Evolutionary conservation across 2,329 filamentous ascomycete species (phyloP).

Genomic region (Cryphonectria japonica): DNA sequence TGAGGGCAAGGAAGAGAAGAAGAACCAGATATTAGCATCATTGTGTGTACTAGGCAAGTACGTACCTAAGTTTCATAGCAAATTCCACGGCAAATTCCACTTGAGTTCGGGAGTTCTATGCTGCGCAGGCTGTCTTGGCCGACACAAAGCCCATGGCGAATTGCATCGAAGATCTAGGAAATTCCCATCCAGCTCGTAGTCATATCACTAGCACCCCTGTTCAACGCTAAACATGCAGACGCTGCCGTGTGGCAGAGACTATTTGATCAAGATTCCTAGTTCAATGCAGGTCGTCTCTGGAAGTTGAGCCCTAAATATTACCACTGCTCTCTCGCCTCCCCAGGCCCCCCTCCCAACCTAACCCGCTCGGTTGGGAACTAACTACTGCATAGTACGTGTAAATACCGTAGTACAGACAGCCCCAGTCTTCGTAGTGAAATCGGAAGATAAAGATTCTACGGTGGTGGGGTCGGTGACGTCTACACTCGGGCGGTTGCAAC

Average conservation of each 20-base stretch:
- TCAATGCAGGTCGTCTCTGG: background rate
- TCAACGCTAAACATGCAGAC: background rate
- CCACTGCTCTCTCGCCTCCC: background rate
- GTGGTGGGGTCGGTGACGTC: constrained; percentile 7
- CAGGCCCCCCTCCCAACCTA: too few species aligned
- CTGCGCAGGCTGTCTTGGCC: background rate
- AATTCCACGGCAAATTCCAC: background rate
- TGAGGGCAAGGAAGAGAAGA: background rate
- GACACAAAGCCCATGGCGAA: background rate
- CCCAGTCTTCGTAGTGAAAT: background rate
- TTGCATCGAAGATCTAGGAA: background rate
- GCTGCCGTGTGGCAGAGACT: background rate
- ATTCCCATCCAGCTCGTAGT: background rate
- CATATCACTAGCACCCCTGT: background rate
- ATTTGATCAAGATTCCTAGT: background rate
- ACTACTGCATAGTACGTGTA: background rate
- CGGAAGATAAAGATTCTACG: background rate
- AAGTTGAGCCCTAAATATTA: background rate
- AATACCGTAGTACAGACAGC: background rate
- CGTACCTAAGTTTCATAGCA: background rate
- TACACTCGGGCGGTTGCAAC: background rate
- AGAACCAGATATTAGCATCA: background rate
- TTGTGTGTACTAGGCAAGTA: background rate
- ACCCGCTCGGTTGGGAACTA: background rate
- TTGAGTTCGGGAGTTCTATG: background rate